Evolutionary conservation across 768 basidiomycete species (phyloP).

Genomic region (Chalciporus pseudorubinellus): DNA sequence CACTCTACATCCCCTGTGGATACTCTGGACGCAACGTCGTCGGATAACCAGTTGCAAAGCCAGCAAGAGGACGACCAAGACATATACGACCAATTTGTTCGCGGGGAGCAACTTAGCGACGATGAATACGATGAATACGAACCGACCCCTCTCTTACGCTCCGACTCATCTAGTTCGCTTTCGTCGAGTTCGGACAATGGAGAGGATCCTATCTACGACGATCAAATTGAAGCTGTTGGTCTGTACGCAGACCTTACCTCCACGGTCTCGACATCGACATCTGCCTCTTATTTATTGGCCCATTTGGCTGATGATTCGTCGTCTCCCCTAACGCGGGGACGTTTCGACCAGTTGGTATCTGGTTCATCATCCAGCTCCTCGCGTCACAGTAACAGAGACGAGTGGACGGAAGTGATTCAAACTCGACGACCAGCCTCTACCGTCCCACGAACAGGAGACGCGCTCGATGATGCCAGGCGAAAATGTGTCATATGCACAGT

Average conservation of each 20-base stretch:
- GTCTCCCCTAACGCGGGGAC: conserved; percentile 49
- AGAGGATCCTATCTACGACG: conserved; percentile 30
- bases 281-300: conserved; percentile 50
- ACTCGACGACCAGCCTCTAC: conserved; percentile 21
- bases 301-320: conserved; percentile 46
- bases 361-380: conserved; percentile 10
- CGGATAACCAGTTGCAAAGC: conserved; percentile 6
- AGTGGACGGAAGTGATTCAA: conserved; percentile 30
- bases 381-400: conserved; percentile 18
- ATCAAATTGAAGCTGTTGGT: conserved; percentile 41
- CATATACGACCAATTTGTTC: conserved; percentile 56
- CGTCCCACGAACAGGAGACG: conserved; percentile 25
- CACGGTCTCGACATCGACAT: conserved; percentile 29
- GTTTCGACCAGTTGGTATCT: conserved; percentile 40
- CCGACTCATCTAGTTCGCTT: conserved; percentile 17
- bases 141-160: conserved; percentile 22
- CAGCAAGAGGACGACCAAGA: conserved; percentile 34
- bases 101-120: conserved; percentile 54
- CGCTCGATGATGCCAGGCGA: conserved; percentile 27
- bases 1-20: conserved; percentile 3
- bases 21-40: conserved; percentile 2
- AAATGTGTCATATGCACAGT: conserved; percentile 71
- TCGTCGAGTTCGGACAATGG: conserved; percentile 29
- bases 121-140: conserved; percentile 45
- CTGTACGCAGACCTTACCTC: conserved; percentile 57